Conservation (phyloP, 148 eudicot genomes). For the Vaccinium macrocarpon region DNA sequence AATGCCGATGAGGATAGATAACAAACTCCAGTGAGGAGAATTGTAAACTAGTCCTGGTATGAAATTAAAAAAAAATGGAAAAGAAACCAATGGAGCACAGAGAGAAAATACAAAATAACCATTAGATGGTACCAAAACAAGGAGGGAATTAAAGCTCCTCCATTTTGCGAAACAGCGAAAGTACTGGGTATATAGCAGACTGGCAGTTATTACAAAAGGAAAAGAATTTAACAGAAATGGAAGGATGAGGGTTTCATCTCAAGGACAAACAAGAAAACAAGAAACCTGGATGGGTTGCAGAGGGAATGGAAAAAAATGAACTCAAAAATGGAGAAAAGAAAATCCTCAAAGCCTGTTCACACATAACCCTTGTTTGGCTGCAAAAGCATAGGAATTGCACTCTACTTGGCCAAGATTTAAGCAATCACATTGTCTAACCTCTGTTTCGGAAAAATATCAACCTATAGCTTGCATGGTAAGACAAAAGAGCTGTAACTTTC, state of each 20-base stretch:
- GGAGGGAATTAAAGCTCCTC: neutral
- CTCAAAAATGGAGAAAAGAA: conserved; percentile 1
- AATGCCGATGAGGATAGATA: neutral
- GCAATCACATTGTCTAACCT: neutral
- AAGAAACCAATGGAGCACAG: conserved; percentile 4
- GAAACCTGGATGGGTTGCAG: neutral
- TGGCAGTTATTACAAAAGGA: neutral
- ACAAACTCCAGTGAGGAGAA: conserved; percentile 2
- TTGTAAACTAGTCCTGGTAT: neutral
- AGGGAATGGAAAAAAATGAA: neutral
- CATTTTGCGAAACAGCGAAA: neutral
- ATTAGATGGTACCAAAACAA: neutral
- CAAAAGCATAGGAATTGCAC: neutral
- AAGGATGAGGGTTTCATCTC: neutral
- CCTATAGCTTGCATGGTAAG: neutral
- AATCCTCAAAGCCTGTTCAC: neutral
- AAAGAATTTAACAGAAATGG: neutral
- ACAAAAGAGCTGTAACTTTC: neutral
- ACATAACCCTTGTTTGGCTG: neutral
- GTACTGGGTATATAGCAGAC: neutral
- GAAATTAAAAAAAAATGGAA: neutral
- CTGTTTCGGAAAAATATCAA: neutral
- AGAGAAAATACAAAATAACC: neutral
- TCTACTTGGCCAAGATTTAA: neutral
- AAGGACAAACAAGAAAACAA: neutral